Conservation (phyloP, 768 basidiomycete genomes). For the Pleurotus giganteus region DNA sequence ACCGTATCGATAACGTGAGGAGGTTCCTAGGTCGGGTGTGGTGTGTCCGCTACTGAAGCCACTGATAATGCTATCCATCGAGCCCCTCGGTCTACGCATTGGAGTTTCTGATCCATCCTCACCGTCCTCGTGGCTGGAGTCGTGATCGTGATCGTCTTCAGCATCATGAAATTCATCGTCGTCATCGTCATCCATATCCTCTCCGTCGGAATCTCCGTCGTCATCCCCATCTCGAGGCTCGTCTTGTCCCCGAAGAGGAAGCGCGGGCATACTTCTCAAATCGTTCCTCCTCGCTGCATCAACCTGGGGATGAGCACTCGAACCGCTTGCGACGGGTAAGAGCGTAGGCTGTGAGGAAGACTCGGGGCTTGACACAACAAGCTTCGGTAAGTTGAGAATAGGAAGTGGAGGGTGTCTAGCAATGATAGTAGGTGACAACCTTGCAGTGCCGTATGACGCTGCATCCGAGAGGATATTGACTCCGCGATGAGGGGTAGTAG, state of each 20-base stretch:
- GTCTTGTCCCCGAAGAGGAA: slow-evolving; percentile 36
- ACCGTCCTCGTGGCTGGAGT: slow-evolving; percentile 19
- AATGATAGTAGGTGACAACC: slow-evolving; percentile 44
- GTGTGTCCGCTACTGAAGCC: not conserved
- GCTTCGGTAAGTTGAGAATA: slow-evolving; percentile 46
- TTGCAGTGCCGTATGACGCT: slow-evolving; percentile 29
- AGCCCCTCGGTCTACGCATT: slow-evolving; percentile 9
- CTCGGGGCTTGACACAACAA: slow-evolving; percentile 29
- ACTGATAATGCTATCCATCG: slow-evolving; percentile 9
- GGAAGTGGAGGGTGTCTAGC: slow-evolving; percentile 44
- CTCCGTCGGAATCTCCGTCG: slow-evolving; percentile 32
- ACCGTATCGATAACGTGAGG: not conserved
- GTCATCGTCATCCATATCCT: slow-evolving; percentile 31
- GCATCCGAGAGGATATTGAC: slow-evolving; percentile 17
- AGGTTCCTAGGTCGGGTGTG: slow-evolving; percentile 6
- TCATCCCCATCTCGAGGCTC: slow-evolving; percentile 30
- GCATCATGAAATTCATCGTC: slow-evolving; percentile 25
- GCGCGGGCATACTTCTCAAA: slow-evolving; percentile 54
- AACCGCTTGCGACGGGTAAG: not conserved
- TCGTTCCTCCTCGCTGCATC: slow-evolving; percentile 24
- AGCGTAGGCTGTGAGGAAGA: not conserved
- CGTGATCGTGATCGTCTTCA: slow-evolving; percentile 16
- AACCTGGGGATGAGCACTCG: not conserved
- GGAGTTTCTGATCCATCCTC: slow-evolving; percentile 3
- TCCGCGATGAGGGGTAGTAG: not conserved